A percentile compares a stretch with the other conserved stretches of the same genome.
These are phyloP conservation scores for Peronosclerospora sorghi DNA, from an alignment of 352 stramenopile species.

Conservation along the genomic window DNA sequence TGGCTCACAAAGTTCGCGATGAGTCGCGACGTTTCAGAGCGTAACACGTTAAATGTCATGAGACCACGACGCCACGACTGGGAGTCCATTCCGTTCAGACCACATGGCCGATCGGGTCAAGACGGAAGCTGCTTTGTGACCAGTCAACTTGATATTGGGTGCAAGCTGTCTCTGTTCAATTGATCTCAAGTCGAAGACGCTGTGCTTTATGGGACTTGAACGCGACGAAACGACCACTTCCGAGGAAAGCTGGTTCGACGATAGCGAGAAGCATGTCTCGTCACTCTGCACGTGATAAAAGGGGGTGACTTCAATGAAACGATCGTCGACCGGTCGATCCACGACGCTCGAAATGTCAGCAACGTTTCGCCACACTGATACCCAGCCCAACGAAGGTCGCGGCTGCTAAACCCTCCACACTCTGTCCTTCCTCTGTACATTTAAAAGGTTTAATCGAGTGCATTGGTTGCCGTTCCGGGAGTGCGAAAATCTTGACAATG, in stretches of 20 bases:
- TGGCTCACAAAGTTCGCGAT: constrained; percentile 8
- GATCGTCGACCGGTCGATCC: constrained; percentile 1
- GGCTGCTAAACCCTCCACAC: constrained; percentile 25
- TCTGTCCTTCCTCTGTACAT: constrained; percentile 8
- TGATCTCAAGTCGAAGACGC: constrained; percentile 27
- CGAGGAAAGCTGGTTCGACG: constrained; percentile 15
- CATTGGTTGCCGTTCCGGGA: constrained; percentile 38
- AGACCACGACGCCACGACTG: constrained; percentile 21
- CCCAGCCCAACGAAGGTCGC: constrained; percentile 33
- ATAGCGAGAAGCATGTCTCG: constrained; percentile 26
- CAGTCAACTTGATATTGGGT: constrained; percentile 17
- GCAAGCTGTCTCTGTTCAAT: constrained; percentile 1
- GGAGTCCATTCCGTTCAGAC: constrained; percentile 19
- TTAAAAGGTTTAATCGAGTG: constrained; percentile 36
- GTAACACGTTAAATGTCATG: constrained; percentile 16
- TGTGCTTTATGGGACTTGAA: constrained; percentile 28
- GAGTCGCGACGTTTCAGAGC: constrained; percentile 15
- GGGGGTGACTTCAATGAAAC: constrained; percentile 1
- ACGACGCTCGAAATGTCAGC: background rate
- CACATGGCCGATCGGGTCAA: constrained; percentile 40
- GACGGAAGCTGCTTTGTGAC: constrained; percentile 30
- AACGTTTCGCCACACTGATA: constrained; percentile 31
- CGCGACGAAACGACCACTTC: constrained; percentile 34
- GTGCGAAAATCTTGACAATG: constrained; percentile 23
- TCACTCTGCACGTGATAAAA: constrained; percentile 15